Conservation (phyloP, 441 rosid species). For the Omphalea diandra region DNA sequence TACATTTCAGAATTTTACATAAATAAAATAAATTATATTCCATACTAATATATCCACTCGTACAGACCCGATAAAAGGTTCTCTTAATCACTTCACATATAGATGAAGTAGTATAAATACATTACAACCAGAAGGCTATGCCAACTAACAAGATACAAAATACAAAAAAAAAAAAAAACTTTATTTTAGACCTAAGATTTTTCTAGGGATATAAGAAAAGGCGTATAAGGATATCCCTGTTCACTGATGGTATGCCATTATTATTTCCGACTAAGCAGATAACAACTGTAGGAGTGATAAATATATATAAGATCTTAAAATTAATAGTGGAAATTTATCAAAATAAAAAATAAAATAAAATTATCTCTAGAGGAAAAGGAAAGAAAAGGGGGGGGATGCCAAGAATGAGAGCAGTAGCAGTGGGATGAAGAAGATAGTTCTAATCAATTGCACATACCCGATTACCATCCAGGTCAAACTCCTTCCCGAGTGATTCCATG, state of each 20-base stretch:
- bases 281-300: neutral
- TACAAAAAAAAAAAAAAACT: no score
- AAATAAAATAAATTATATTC: neutral
- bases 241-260: neutral
- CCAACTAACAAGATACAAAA: no score
- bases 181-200: neutral
- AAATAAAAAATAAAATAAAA: neutral
- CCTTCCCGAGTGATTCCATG: slow-evolving; percentile 99
- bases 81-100: neutral
- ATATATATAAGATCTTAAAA: neutral
- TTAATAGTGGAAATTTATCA: neutral
- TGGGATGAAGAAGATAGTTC: neutral
- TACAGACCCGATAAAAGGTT: neutral
- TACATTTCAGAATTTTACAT: neutral
- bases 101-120: neutral
- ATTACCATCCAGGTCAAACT: slow-evolving; percentile 94
- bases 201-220: neutral
- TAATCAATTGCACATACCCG: slow-evolving; percentile 47
- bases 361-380: neutral
- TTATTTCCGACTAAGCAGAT: neutral
- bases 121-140: neutral
- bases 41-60: neutral
- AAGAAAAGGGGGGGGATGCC: neutral
- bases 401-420: neutral
- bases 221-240: neutral